Evolutionary conservation across 169 alveolate genomes (phyloP).

Genomic region (Cryptosporidium muris): DNA sequence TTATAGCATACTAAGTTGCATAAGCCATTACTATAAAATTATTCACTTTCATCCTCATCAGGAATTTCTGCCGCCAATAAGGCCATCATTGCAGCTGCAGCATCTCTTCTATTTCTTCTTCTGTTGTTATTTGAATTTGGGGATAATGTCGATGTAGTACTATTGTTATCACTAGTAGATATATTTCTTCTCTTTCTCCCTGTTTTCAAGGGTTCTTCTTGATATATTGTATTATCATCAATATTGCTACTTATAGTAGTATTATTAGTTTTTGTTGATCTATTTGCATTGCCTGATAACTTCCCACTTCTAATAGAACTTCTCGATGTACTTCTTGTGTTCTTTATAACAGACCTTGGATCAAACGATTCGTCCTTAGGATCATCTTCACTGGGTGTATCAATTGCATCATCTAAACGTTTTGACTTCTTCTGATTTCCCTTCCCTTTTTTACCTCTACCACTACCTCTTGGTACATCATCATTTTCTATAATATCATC

Average conservation of each 20-base stretch:
- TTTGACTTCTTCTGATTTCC: slow-evolving; percentile 19
- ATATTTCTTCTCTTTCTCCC: slow-evolving; percentile 21
- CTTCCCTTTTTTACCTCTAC: slow-evolving; percentile 23
- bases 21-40: too few relatives aligned
- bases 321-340: slow-evolving; percentile 18
- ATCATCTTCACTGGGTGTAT: slow-evolving; percentile 42
- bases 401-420: slow-evolving; percentile 2
- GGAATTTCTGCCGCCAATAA: slow-evolving; percentile 66
- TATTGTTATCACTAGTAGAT: not conserved
- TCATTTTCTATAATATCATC: slow-evolving; percentile 44
- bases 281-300: not conserved
- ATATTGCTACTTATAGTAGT: slow-evolving; percentile 6
- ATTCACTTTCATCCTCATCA: slow-evolving; percentile 47
- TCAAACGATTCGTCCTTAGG: slow-evolving; percentile 62
- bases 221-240: not conserved
- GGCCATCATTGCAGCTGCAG: slow-evolving; percentile 71
- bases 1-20: too few relatives aligned
- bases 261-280: not conserved
- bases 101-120: slow-evolving; percentile 66
- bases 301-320: not conserved
- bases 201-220: not conserved
- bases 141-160: not conserved
- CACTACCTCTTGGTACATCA: not conserved
- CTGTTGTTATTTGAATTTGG: slow-evolving; percentile 14
- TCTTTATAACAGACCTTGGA: slow-evolving; percentile 7